Conservation (phyloP, 257 asterid genomes). For the Solanum peruvianum region DNA sequence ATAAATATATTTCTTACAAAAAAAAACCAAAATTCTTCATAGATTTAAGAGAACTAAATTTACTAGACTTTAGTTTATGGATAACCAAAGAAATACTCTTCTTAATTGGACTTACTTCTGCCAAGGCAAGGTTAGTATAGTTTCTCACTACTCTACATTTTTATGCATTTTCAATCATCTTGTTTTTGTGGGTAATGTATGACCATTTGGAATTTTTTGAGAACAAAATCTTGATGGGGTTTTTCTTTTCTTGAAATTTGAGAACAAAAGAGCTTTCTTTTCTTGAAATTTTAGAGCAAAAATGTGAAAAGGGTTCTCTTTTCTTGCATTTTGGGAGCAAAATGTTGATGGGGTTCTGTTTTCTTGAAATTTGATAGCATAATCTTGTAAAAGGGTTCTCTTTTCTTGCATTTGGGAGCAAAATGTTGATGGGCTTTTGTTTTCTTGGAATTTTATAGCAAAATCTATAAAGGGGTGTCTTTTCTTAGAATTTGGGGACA, state of each 20-base stretch:
- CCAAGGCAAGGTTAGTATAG: slow-evolving; percentile 56
- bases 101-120: slow-evolving; percentile 50
- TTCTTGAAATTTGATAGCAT: not conserved
- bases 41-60: not conserved
- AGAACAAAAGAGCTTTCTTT: not conserved
- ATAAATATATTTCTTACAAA: not conserved
- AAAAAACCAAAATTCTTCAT: not conserved
- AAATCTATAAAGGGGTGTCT: not conserved
- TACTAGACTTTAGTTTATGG: slow-evolving; percentile 22
- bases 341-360: not conserved
- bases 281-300: no score
- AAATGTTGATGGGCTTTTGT: not conserved
- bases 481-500: not conserved
- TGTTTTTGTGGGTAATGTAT: not conserved
- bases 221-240: not conserved
- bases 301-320: not conserved
- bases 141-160: not conserved
- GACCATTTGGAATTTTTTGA: not conserved
- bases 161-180: not conserved
- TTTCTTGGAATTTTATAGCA: not conserved
- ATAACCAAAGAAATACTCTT: slow-evolving; percentile 40
- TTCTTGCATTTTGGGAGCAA: not conserved
- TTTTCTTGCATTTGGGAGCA: not conserved
- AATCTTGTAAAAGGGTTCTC: not conserved
- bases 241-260: not conserved